These are phyloP conservation scores for Fusarium temperatum DNA, from an alignment of 2,329 filamentous ascomycete species.

Conservation along the genomic window DNA sequence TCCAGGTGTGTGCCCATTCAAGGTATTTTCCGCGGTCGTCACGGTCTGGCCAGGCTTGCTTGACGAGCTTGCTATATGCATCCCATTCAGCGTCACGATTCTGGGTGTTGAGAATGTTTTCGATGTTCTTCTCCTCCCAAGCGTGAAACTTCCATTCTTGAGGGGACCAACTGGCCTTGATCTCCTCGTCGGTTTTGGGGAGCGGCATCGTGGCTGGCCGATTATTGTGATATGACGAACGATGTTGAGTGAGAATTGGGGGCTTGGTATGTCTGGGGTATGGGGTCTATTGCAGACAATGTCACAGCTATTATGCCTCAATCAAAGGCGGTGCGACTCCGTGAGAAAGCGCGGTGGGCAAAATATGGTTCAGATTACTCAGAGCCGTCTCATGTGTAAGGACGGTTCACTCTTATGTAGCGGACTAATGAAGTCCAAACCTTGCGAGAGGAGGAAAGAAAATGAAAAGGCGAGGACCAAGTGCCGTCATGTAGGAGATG, in stretches of 20 bases:
- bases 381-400: accelerated
- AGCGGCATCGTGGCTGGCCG: neutral
- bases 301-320: neutral
- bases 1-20: neutral
- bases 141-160: neutral
- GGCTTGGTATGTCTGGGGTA: accelerated
- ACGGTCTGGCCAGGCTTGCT: neutral
- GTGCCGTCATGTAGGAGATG: accelerated
- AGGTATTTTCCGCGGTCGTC: accelerated
- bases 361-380: neutral
- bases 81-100: neutral
- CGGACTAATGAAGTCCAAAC: neutral
- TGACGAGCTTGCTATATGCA: accelerated
- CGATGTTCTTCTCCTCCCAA: neutral
- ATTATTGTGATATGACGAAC: neutral
- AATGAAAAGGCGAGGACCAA: accelerated
- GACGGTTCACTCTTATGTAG: neutral
- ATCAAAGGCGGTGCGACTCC: neutral
- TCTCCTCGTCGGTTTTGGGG: neutral
- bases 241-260: neutral
- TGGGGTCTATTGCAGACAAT: accelerated
- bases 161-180: neutral
- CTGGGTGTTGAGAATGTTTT: neutral
- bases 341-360: neutral
- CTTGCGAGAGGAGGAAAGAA: accelerated